These are phyloP conservation scores for Rhamnella rubrinervis DNA, from an alignment of 331 rosid genomes.

Conservation along the genomic window DNA sequence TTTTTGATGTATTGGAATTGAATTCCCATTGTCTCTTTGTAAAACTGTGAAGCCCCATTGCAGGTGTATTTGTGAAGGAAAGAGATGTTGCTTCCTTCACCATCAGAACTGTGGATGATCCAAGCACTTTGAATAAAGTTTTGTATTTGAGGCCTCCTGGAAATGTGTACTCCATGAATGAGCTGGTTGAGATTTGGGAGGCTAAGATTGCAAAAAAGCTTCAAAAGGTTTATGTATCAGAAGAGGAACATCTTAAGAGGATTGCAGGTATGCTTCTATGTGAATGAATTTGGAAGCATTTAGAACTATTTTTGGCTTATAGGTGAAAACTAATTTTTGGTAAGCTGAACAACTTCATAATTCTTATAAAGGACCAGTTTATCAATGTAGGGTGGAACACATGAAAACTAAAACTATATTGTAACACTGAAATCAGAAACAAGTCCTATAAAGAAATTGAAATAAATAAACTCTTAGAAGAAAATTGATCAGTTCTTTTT, in stretches of 20 bases:
- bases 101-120: constrained; percentile 68
- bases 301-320: too few species aligned
- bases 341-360: too few species aligned
- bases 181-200: constrained; percentile 75
- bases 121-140: constrained; percentile 59
- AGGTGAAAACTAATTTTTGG: too few species aligned
- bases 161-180: constrained; percentile 60
- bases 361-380: too few species aligned
- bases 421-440: too few species aligned
- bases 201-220: constrained; percentile 66
- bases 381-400: too few species aligned
- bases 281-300: neutral
- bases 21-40: neutral
- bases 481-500: too few species aligned
- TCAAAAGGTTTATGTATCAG: constrained; percentile 48
- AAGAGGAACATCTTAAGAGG: constrained; percentile 53
- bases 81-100: constrained; percentile 77
- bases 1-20: neutral
- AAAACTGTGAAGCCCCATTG: constrained; percentile 8
- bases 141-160: constrained; percentile 72
- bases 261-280: constrained; percentile 50
- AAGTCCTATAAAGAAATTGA: too few species aligned
- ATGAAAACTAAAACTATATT: too few species aligned
- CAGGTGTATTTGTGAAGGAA: constrained; percentile 64
- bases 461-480: too few species aligned